Conservation (phyloP, 352 stramenopile species). For the Pythium biforme region DNA sequence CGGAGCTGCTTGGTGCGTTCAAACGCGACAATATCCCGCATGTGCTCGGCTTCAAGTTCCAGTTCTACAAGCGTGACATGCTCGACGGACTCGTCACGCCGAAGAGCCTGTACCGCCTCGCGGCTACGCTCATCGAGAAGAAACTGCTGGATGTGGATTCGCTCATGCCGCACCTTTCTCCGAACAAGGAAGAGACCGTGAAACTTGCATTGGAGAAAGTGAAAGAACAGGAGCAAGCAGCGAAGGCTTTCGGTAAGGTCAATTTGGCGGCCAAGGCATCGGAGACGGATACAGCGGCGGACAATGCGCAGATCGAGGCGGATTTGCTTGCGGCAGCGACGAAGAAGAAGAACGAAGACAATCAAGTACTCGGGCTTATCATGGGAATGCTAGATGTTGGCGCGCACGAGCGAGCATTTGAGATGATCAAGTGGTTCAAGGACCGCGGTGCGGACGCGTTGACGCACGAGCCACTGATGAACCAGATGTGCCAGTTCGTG, state of each 20-base stretch:
- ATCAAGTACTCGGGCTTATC: conserved; percentile 84
- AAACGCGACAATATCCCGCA: conserved; percentile 82
- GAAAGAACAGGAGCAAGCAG: conserved; percentile 54
- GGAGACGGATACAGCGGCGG: conserved; percentile 22
- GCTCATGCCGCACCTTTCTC: conserved; percentile 76
- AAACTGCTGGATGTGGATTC: conserved; percentile 73
- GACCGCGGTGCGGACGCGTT: conserved; percentile 63
- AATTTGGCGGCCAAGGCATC: conserved; percentile 50
- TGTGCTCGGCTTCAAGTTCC: conserved; percentile 93
- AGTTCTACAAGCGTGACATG: conserved; percentile 80
- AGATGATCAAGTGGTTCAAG: conserved; percentile 83
- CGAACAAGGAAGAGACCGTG: conserved; percentile 64
- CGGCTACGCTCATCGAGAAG: conserved; percentile 86
- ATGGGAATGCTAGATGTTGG: conserved; percentile 79
- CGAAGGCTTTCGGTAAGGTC: conserved; percentile 73
- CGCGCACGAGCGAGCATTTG: conserved; percentile 55
- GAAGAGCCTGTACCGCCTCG: conserved; percentile 78
- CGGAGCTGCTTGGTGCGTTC: conserved; percentile 67
- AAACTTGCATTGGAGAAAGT: conserved; percentile 33
- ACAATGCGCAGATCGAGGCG: conserved; percentile 30
- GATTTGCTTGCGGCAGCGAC: conserved; percentile 21
- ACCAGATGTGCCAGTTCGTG: conserved; percentile 68
- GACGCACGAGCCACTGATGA: conserved; percentile 55
- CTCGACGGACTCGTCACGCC: conserved; percentile 47
- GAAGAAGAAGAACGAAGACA: conserved; percentile 41